Evolutionary conservation across 2,329 filamentous ascomycete genomes (phyloP).

Genomic region (Byssothecium circinans): DNA sequence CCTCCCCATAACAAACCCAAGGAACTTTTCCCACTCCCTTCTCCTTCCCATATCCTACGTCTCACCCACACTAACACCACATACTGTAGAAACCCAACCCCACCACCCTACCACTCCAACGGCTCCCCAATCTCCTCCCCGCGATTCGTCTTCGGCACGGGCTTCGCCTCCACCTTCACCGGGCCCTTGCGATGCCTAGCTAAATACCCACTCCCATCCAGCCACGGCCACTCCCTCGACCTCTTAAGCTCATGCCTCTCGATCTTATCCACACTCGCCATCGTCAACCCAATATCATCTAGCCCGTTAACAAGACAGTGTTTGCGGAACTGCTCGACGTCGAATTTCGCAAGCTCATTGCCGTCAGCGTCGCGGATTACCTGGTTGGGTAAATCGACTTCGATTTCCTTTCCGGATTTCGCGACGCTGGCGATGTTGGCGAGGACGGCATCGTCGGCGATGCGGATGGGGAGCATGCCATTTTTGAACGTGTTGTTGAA

Average conservation of each 20-base stretch:
- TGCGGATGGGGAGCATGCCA: constrained; percentile 88
- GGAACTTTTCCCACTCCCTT: too few species aligned
- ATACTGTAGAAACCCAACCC: background rate
- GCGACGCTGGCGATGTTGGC: constrained; percentile 76
- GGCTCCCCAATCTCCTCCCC: constrained; percentile 83
- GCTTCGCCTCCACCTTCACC: constrained; percentile 64
- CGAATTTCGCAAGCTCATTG: constrained; percentile 73
- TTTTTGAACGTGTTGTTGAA: constrained; percentile 99
- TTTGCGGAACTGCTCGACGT: constrained; percentile 91
- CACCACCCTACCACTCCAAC: constrained; percentile 73
- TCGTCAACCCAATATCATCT: constrained; percentile 92
- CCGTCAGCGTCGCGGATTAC: constrained; percentile 75
- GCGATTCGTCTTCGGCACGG: constrained; percentile 85
- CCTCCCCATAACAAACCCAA: too few species aligned
- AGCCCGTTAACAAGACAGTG: constrained; percentile 92
- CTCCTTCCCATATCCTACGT: too few species aligned
- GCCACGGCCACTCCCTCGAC: constrained; percentile 80
- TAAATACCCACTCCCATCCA: constrained; percentile 85
- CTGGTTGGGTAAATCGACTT: constrained; percentile 87
- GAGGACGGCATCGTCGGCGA: constrained; percentile 68
- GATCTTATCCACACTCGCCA: constrained; percentile 91
- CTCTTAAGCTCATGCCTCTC: constrained; percentile 76
- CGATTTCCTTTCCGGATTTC: constrained; percentile 76
- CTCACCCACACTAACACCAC: too few species aligned
- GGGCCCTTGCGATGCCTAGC: constrained; percentile 58